phyloP scores from a whole-genome alignment of 1,284 basidiomycete species.

The Cutaneotrichosporon sp. region DNA sequence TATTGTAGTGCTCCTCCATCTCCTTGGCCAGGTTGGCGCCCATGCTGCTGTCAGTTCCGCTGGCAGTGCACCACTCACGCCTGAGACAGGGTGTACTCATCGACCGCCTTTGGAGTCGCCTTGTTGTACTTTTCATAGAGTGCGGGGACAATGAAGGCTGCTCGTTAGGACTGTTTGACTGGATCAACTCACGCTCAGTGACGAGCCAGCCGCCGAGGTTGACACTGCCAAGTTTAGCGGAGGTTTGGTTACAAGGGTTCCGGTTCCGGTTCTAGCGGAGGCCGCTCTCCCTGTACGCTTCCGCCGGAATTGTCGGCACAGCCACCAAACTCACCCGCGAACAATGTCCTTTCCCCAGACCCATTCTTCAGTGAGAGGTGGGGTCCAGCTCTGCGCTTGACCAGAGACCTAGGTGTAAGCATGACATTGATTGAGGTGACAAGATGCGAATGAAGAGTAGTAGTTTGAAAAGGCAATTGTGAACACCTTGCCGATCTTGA shows the following conservation, averaged over 20 bases:
- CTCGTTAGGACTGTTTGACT: slow-evolving; percentile 59
- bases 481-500: no score
- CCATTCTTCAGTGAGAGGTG: slow-evolving; percentile 72
- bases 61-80: slow-evolving; percentile 19
- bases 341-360: slow-evolving; percentile 71
- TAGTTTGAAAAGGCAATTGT: no score
- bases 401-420: slow-evolving; percentile 17
- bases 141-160: slow-evolving; percentile 80
- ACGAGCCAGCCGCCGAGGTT: slow-evolving; percentile 70
- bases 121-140: slow-evolving; percentile 64
- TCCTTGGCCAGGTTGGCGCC: slow-evolving; percentile 58
- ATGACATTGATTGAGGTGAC: neutral
- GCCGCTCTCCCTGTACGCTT: neutral
- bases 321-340: slow-evolving; percentile 34
- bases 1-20: slow-evolving; percentile 74
- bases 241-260: neutral
- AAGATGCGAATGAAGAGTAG: neutral
- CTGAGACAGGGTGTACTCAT: slow-evolving; percentile 70
- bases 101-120: slow-evolving; percentile 57
- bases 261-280: neutral
- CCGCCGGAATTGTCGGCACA: neutral
- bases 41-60: slow-evolving; percentile 54
- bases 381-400: slow-evolving; percentile 20
- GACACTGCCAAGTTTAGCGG: slow-evolving; percentile 56
- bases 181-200: slow-evolving; percentile 53